These are phyloP conservation scores for barrel medic (Medicago truncatula) DNA, from an alignment of 306 rosid genomes.

Conservation along the genomic window MtrunA17r5.0-ANR NC_053042.1:23190001-23190500, in stretches of 20 bases:
- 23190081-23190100: conserved; percentile 2
- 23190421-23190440: neutral
- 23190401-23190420: neutral
- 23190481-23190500: neutral
- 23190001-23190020: too few species aligned
- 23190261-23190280: too few species aligned
- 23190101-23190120: neutral
- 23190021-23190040: too few species aligned
- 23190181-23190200: neutral
- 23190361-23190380: too few species aligned
- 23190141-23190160: conserved; percentile 5
- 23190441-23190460: neutral
- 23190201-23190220: neutral
- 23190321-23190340: neutral
- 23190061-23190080: conserved; percentile 1
- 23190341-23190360: neutral
- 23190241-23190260: too few species aligned
- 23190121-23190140: conserved; percentile 10
- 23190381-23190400: neutral
- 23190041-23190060: neutral
- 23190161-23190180: conserved; percentile 2
- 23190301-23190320: neutral
- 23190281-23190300: too few species aligned
- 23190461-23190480: neutral
- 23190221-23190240: too few species aligned